phyloP scores from a whole-genome alignment of 202 grass and related monocot species.

The Saccharum hybrid region DNA sequence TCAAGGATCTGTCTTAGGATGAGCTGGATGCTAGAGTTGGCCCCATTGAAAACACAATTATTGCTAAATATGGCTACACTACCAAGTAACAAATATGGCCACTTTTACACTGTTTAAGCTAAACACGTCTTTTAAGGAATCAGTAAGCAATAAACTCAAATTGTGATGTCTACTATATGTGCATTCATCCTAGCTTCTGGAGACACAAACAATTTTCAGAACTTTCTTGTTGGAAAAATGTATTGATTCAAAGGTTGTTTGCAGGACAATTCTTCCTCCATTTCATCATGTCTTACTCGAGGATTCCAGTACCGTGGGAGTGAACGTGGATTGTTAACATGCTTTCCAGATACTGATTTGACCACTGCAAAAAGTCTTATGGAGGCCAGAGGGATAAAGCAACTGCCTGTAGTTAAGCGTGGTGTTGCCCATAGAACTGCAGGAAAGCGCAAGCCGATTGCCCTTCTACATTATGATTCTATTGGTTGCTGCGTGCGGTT shows the following conservation, averaged over 20 bases:
- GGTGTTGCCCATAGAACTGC: slow-evolving; percentile 59
- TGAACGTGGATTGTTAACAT: slow-evolving; percentile 77
- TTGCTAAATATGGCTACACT: background rate
- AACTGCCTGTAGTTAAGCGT: slow-evolving; percentile 89
- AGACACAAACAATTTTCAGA: slow-evolving; percentile 8
- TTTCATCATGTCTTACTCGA: slow-evolving; percentile 74
- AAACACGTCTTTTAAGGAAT: background rate
- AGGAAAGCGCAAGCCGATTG: slow-evolving; percentile 66
- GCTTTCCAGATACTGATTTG: slow-evolving; percentile 93
- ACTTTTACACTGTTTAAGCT: slow-evolving; percentile 26
- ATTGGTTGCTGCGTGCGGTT: slow-evolving; percentile 77
- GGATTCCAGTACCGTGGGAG: slow-evolving; percentile 70
- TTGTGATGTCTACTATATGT: background rate
- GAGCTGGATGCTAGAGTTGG: background rate
- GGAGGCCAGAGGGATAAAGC: slow-evolving; percentile 95
- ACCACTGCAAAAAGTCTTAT: slow-evolving; percentile 94
- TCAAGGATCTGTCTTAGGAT: background rate
- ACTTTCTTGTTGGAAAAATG: background rate
- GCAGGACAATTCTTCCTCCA: slow-evolving; percentile 64
- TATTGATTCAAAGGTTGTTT: slow-evolving; percentile 42
- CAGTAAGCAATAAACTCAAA: slow-evolving; percentile 9
- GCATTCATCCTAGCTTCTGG: background rate
- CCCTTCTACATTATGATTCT: slow-evolving; percentile 87
- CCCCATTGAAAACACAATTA: background rate
- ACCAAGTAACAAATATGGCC: slow-evolving; percentile 9